A percentile compares a stretch with the other conserved stretches of the same genome.
Conservation (phyloP, 73 alveolate genomes). For the Blepharisma japonicum region DNA sequence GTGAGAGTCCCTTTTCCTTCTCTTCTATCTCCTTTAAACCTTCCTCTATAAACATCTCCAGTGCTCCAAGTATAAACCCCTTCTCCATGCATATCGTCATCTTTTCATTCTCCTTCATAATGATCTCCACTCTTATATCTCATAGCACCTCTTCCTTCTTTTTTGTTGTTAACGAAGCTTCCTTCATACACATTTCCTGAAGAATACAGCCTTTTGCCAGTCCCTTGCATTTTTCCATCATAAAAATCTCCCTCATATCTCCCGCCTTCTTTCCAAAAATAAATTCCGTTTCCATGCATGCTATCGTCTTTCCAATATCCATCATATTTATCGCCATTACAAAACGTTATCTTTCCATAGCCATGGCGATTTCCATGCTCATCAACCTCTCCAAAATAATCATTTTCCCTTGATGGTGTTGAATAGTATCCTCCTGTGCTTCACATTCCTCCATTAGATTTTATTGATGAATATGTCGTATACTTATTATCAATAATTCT, state of each 20-base stretch:
- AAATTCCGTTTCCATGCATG: constrained; percentile 84
- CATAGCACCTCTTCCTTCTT: constrained; percentile 44
- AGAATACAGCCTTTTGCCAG: constrained; percentile 28
- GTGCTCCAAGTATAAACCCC: constrained; percentile 44
- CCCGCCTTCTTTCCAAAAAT: constrained; percentile 76
- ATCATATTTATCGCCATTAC: constrained; percentile 84
- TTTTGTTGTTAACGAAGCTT: constrained; percentile 25
- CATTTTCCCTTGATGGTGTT: not conserved
- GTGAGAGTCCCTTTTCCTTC: constrained; percentile 67
- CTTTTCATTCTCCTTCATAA: constrained; percentile 40
- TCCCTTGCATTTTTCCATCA: constrained; percentile 53
- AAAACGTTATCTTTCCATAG: constrained; percentile 54
- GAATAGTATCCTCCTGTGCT: not conserved
- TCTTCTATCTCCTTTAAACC: constrained; percentile 61
- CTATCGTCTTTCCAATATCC: constrained; percentile 88
- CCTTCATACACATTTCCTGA: constrained; percentile 36
- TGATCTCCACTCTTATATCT: constrained; percentile 18
- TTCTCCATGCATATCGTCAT: constrained; percentile 39
- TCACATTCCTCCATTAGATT: not conserved
- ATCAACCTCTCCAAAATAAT: constrained; percentile 47
- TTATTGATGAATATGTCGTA: not conserved
- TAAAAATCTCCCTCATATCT: constrained; percentile 86
- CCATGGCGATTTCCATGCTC: constrained; percentile 57
- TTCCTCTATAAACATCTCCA: constrained; percentile 77
- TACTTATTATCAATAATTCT: no score